Evolutionary conservation across 31 red algal genomes (phyloP).

Genomic region (Asparagopsis taxiformis): DNA sequence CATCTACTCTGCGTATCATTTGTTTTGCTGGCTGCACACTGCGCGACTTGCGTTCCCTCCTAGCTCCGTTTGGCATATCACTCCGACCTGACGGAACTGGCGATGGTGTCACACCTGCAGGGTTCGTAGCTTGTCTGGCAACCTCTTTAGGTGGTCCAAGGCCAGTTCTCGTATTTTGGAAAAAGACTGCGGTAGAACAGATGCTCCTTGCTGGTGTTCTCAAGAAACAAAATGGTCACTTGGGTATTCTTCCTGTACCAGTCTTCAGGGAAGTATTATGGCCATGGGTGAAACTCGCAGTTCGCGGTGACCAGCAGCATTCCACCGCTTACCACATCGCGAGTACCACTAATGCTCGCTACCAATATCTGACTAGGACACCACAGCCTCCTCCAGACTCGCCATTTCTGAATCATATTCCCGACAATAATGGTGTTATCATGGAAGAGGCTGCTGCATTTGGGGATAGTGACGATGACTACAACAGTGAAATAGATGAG

Average conservation of each 20-base stretch:
- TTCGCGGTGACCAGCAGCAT: too few relatives aligned
- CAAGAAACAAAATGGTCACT: too few relatives aligned
- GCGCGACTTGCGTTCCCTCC: background rate
- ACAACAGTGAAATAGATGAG: too few relatives aligned
- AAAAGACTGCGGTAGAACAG: background rate
- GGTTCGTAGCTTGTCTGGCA: background rate
- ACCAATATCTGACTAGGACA: too few relatives aligned
- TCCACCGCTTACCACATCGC: too few relatives aligned
- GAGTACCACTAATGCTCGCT: too few relatives aligned
- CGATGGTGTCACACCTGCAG: background rate
- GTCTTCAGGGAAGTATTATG: background rate
- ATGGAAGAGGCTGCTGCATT: too few relatives aligned
- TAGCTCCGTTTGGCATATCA: background rate
- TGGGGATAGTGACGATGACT: too few relatives aligned
- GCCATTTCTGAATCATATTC: too few relatives aligned
- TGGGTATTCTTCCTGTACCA: background rate
- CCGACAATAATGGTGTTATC: too few relatives aligned
- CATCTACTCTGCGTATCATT: background rate
- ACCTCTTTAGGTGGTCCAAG: background rate
- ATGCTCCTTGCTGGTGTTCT: too few relatives aligned
- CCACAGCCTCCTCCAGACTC: too few relatives aligned
- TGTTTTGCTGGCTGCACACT: conserved; percentile 2
- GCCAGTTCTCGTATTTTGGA: background rate
- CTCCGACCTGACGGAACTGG: background rate
- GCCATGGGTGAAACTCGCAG: conserved; percentile 2